Evolutionary conservation across 1,139 yeast species (phyloP), one percentile per base, ranked within the genome.

Genomic region (Saccharomycopsis phalli): DNA sequence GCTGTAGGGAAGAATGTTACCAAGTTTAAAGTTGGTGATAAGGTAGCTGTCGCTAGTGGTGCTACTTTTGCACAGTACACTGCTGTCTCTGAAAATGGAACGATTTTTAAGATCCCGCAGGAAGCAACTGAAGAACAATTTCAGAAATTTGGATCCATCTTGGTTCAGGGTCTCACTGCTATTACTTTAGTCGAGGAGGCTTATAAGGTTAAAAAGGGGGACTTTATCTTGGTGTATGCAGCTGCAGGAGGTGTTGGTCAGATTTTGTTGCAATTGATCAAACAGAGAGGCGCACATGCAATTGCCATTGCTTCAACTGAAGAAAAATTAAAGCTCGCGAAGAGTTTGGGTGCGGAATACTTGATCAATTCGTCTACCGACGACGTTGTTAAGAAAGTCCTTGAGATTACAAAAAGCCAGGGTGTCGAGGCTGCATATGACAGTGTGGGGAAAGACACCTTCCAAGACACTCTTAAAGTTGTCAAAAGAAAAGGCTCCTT

Each of bases 181-280:
- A 60, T 81, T 50, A 71, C 91, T 0, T 74, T 87, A 46, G 61
- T 74, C 34, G 63, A 68, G 34, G 88, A 81, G 49, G 71, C 91
- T 0, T 75, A 82, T 56, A 54, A 64, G 3, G 82, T 86, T 27
- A 55, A 81, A 54, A 65, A 69, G 54, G 87, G 74, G 39, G 95
- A 88, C 47, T 69, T 60, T 50, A 70, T 81, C 31, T 65, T 87
- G 40, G 77, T 84, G 27, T 86, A 88, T 67, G 96, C 96, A 1
- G 95, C 95, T 14, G 95, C 95, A 6, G 96, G 96, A 38, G 95
- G 96, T 44, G 91, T 83, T 38, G 96, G 96, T 2, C 68, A 73
- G 40, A 51, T 83, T 13, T 59, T 84, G 41, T 67, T 69, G 34
- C 95, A 86, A 59, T 61, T 86, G 58, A 62, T 78, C 40, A 56